Conservation (phyloP, 2,329 filamentous ascomycete genomes). For the Lecanicillium sp. region DNA sequence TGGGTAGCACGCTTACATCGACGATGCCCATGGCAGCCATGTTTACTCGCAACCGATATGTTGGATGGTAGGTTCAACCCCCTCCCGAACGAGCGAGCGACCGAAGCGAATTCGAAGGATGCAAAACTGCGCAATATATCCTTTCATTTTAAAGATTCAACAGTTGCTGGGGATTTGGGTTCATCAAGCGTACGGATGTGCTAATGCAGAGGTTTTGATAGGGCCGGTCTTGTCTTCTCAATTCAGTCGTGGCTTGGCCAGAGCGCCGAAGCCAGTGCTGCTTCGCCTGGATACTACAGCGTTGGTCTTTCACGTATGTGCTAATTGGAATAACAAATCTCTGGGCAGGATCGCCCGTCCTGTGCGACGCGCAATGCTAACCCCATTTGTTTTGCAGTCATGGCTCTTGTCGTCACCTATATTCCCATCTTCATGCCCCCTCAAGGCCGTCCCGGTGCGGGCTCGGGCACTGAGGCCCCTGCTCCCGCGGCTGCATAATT, state of each 20-base stretch:
- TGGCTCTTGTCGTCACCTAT: slow-evolving; percentile 48
- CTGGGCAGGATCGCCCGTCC: no score
- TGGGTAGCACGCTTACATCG: slow-evolving; percentile 62
- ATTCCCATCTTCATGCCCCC: slow-evolving; percentile 43
- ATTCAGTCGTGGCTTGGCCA: slow-evolving; percentile 72
- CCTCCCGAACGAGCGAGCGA: neutral
- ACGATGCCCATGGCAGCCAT: slow-evolving; percentile 94
- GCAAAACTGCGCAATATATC: neutral
- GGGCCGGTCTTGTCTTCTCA: slow-evolving; percentile 66
- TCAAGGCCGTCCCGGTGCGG: slow-evolving; percentile 14
- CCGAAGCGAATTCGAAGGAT: neutral
- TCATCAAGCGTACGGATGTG: neutral
- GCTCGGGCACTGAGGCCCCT: slow-evolving; percentile 25
- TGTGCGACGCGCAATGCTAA: no score
- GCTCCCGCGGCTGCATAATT: slow-evolving; percentile 4
- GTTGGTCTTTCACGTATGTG: slow-evolving; percentile 70
- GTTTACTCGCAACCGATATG: slow-evolving; percentile 82
- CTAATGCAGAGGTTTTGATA: slow-evolving; percentile 19
- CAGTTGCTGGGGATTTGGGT: no score
- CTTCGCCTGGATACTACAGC: slow-evolving; percentile 62
- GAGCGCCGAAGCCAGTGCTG: slow-evolving; percentile 58
- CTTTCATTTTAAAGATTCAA: neutral
- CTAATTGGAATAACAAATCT: slow-evolving; percentile 1
- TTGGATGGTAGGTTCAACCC: slow-evolving; percentile 47
- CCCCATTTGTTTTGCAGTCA: slow-evolving; percentile 34